A percentile compares a stretch with the other conserved stretches of the same genome.
Conservation (phyloP, 345 rosid species). For the Citrus unshiu region DNA sequence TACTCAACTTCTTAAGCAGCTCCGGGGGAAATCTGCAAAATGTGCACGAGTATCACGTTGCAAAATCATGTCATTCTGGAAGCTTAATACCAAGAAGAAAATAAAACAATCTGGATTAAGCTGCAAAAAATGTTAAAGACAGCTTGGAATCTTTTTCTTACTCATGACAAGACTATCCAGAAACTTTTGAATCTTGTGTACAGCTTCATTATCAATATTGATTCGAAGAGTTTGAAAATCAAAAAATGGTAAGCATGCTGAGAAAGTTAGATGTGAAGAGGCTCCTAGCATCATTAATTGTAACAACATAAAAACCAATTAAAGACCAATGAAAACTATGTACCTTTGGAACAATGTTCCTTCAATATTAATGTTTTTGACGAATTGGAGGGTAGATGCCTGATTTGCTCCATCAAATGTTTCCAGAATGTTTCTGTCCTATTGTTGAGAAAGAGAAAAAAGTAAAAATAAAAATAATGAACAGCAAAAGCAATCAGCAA, state of each 20-base stretch:
- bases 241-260: neutral
- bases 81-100: neutral
- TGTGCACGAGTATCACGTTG: neutral
- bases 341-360: slow-evolving; percentile 93
- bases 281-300: neutral
- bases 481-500: too few relatives aligned
- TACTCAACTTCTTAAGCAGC: slow-evolving; percentile 55
- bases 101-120: neutral
- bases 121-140: neutral
- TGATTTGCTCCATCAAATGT: slow-evolving; percentile 52
- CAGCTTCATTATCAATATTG: neutral
- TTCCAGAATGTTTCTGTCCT: slow-evolving; percentile 79
- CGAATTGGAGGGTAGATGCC: slow-evolving; percentile 82
- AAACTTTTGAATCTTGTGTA: too few relatives aligned
- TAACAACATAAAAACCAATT: neutral
- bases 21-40: slow-evolving; percentile 58
- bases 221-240: neutral
- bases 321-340: neutral
- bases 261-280: neutral
- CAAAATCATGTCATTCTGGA: neutral
- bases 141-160: neutral
- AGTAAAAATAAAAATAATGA: neutral
- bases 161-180: neutral
- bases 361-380: slow-evolving; percentile 39
- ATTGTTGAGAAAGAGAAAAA: slow-evolving; percentile 26